A percentile compares a stretch with the other conserved stretches of the same genome.
Conservation (phyloP, 2,329 filamentous ascomycete genomes). For the Penicillium nordicum region DNA sequence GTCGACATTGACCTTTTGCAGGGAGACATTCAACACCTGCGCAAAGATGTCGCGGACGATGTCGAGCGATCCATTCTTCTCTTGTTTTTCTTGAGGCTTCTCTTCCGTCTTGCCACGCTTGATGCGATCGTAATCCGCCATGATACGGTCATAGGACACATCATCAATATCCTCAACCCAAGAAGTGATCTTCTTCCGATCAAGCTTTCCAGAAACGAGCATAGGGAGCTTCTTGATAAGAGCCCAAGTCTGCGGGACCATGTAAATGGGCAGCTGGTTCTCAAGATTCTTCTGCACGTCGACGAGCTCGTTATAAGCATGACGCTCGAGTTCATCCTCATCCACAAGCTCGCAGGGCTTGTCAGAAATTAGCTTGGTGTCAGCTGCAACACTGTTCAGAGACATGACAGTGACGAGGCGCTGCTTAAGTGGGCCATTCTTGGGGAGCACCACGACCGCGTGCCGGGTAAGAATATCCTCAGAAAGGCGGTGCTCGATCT, state of each 20-base stretch:
- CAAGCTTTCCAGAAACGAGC: constrained; percentile 37
- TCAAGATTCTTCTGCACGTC: constrained; percentile 39
- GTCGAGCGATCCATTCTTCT: constrained; percentile 17
- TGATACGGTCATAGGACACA: constrained; percentile 38
- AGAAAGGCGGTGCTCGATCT: constrained; percentile 42
- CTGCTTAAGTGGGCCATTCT: constrained; percentile 41
- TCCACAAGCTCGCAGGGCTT: constrained; percentile 34
- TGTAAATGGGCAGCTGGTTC: constrained; percentile 45
- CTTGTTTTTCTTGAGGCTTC: constrained; percentile 17
- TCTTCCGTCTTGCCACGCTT: constrained; percentile 23
- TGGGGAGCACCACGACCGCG: constrained; percentile 44
- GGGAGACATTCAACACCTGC: constrained; percentile 36
- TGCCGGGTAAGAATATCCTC: constrained; percentile 36
- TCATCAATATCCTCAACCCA: constrained; percentile 48
- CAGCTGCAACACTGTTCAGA: constrained; percentile 27
- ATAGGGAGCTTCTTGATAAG: constrained; percentile 42
- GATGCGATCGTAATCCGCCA: constrained; percentile 35
- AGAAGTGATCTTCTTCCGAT: constrained; percentile 38
- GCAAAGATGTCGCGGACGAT: constrained; percentile 33
- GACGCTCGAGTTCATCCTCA: constrained; percentile 18
- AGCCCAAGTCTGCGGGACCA: constrained; percentile 44
- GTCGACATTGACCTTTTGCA: constrained; percentile 32
- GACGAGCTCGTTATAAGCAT: constrained; percentile 30
- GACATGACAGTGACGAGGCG: constrained; percentile 47
- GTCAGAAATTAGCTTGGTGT: constrained; percentile 28